These are phyloP conservation scores for Solanum etuberosum DNA, from an alignment of 257 asterid species.

Conservation along the genomic window DNA sequence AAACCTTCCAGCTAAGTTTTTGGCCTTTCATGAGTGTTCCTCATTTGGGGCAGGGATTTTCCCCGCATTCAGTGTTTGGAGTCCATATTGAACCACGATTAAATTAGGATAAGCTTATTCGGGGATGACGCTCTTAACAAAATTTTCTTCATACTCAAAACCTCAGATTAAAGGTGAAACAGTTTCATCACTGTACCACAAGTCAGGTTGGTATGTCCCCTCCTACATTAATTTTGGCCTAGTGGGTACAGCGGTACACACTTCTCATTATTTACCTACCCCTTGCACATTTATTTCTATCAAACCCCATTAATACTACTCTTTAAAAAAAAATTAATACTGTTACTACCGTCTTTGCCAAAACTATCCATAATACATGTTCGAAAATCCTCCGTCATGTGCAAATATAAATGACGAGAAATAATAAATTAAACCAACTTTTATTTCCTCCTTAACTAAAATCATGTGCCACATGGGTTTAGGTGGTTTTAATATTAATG, in stretches of 20 bases:
- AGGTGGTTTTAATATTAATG: neutral
- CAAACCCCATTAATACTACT: neutral
- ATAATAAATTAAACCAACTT: neutral
- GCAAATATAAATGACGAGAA: neutral
- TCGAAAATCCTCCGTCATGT: neutral
- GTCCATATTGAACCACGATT: no score
- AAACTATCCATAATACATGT: neutral
- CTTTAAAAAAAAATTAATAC: no score
- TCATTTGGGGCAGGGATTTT: neutral
- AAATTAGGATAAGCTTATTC: no score
- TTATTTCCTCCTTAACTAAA: neutral
- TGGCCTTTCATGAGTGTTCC: neutral
- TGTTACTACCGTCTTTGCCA: neutral
- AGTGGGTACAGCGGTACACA: slow-evolving; percentile 9
- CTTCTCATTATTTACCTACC: neutral
- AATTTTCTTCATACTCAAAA: no score
- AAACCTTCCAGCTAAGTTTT: neutral
- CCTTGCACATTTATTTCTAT: neutral
- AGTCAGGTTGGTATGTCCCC: neutral
- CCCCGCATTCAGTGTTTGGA: neutral
- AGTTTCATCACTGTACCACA: neutral
- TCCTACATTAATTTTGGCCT: neutral
- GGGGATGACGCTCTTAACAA: accelerated
- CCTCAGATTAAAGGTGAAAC: no score
- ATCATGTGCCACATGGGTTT: slow-evolving; percentile 1